phyloP scores from a whole-genome alignment of 2,329 filamentous ascomycete species.

The Fusarium metavorans region DNA sequence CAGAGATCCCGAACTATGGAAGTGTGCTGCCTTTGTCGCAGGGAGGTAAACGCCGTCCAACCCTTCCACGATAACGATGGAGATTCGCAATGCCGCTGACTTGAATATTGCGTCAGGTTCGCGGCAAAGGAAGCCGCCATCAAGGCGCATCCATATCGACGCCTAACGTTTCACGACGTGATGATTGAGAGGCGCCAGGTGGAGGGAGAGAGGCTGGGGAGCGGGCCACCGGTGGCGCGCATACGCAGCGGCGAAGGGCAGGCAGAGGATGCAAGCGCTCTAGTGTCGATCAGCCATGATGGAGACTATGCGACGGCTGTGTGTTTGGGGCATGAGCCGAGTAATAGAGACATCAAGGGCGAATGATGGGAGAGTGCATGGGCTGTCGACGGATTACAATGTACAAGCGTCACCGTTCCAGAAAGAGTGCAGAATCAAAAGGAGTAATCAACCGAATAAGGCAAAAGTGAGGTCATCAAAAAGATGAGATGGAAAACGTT shows the following conservation, averaged over 20 bases:
- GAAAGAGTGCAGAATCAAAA: not conserved
- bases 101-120: constrained; percentile 58
- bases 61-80: not conserved
- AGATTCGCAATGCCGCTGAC: constrained; percentile 8
- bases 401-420: not conserved
- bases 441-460: not conserved
- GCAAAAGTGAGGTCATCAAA: not conserved
- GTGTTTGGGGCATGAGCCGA: constrained; percentile 64
- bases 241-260: constrained; percentile 49
- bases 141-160: constrained; percentile 74
- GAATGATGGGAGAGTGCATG: not conserved
- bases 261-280: constrained; percentile 65
- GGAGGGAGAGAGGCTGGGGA: constrained; percentile 46
- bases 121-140: constrained; percentile 82
- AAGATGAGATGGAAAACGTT: not conserved
- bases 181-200: constrained; percentile 52
- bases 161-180: constrained; percentile 73
- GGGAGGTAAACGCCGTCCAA: constrained; percentile 46
- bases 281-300: constrained; percentile 89
- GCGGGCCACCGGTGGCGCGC: constrained; percentile 59
- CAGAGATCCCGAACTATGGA: constrained; percentile 48
- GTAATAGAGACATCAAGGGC: not conserved
- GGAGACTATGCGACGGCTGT: constrained; percentile 82
- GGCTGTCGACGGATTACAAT: not conserved
- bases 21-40: constrained; percentile 51